Evolutionary conservation across 352 stramenopile species (phyloP).

Genomic region (Pythium apleroticum): DNA sequence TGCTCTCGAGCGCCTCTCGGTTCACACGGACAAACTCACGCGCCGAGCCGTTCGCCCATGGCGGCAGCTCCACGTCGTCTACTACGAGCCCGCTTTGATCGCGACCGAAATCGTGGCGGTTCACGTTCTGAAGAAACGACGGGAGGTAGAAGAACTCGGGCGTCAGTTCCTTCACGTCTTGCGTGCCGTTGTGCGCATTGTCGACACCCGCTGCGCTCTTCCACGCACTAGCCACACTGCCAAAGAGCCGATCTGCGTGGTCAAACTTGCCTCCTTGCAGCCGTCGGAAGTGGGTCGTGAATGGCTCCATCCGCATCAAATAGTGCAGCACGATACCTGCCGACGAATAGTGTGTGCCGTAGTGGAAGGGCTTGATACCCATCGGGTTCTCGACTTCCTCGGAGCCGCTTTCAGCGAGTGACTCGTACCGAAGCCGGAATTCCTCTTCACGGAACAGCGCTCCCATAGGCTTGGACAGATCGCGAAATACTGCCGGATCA

Average conservation of each 20-base stretch:
- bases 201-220: slow-evolving; percentile 72
- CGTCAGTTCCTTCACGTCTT: slow-evolving; percentile 98
- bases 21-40: slow-evolving; percentile 96
- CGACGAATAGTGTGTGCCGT: slow-evolving; percentile 93
- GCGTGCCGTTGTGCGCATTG: slow-evolving; percentile 73
- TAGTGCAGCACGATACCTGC: slow-evolving; percentile 98
- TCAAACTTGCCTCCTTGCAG: slow-evolving; percentile 98
- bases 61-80: slow-evolving; percentile 90
- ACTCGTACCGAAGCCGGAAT: slow-evolving; percentile 70
- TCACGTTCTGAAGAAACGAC: slow-evolving; percentile 95
- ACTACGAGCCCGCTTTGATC: slow-evolving; percentile 84
- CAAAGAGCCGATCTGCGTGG: slow-evolving; percentile 97
- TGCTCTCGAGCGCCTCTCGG: slow-evolving; percentile 94
- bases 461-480: slow-evolving; percentile 97
- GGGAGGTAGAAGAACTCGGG: slow-evolving; percentile 98
- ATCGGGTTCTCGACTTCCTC: slow-evolving; percentile 42
- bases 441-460: slow-evolving; percentile 92
- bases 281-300: slow-evolving; percentile 91
- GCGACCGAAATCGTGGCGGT: slow-evolving; percentile 94
- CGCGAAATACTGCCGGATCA: slow-evolving; percentile 91
- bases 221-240: slow-evolving; percentile 92
- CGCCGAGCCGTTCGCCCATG: slow-evolving; percentile 92
- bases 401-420: slow-evolving; percentile 38
- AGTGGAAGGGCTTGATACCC: slow-evolving; percentile 86
- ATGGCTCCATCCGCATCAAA: slow-evolving; percentile 96